phyloP scores from a whole-genome alignment of 306 rosid species.

The Cucumis melo region DNA sequence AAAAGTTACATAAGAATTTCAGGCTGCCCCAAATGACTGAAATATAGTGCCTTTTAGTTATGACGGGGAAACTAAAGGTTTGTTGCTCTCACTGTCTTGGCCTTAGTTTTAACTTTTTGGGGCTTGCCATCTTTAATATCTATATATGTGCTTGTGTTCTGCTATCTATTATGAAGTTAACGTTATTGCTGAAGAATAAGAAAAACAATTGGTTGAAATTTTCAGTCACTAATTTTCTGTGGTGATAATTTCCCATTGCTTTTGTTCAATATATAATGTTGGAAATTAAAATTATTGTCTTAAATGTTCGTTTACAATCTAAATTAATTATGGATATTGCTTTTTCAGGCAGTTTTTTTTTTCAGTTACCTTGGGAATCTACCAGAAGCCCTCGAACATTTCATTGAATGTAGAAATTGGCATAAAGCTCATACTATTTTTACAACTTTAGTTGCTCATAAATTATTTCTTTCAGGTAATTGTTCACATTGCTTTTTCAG shows the following conservation, averaged over 20 bases:
- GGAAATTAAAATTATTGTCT: neutral
- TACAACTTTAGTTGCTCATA: conserved; percentile 58
- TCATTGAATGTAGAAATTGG: conserved; percentile 78
- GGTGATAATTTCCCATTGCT: neutral
- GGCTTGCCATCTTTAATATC: neutral
- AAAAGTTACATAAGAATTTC: neutral
- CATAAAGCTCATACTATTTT: conserved; percentile 81
- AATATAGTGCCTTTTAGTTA: too few relatives aligned
- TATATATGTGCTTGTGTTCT: neutral
- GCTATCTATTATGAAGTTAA: neutral
- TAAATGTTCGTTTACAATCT: neutral
- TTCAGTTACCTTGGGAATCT: conserved; percentile 55
- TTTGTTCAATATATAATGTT: neutral
- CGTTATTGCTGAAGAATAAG: neutral
- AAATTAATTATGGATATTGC: conserved; percentile 16
- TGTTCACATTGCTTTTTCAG: conserved; percentile 3
- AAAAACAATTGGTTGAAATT: neutral
- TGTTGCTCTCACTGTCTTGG: neutral
- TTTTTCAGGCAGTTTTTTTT: conserved; percentile 76
- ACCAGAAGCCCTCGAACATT: conserved; percentile 68
- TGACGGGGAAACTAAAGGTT: neutral
- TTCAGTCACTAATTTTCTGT: neutral
- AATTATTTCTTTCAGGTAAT: conserved; percentile 67
- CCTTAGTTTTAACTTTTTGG: neutral
- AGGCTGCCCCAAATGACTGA: neutral